Evolutionary conservation across 345 rosid species (phyloP).

Genomic region (Lumnitzera littorea): DNA sequence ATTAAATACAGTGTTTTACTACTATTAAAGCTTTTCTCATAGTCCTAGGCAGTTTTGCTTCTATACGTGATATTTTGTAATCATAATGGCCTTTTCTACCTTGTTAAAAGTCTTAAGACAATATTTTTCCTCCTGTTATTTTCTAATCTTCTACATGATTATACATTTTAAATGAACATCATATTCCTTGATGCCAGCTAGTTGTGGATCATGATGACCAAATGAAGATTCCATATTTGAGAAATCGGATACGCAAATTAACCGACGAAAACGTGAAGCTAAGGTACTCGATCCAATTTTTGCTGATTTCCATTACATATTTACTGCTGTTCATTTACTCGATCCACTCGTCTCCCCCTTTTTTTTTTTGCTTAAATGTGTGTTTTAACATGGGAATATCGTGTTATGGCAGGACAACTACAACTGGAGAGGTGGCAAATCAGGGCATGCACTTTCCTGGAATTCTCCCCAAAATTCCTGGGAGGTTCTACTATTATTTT

Average conservation of each 20-base stretch:
- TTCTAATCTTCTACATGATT: background rate
- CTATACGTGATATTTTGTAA: too few relatives aligned
- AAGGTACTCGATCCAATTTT: slow-evolving; percentile 28
- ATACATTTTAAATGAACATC: background rate
- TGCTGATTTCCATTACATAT: too few relatives aligned
- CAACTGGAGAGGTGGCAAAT: slow-evolving; percentile 43
- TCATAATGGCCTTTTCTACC: too few relatives aligned
- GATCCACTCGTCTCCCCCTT: background rate
- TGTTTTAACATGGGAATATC: background rate
- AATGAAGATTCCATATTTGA: slow-evolving; percentile 51
- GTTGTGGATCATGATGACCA: slow-evolving; percentile 57
- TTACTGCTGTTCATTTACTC: background rate
- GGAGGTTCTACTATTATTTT: slow-evolving; percentile 63
- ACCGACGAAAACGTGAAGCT: slow-evolving; percentile 27
- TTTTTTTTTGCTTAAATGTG: background rate
- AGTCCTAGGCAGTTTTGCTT: too few relatives aligned
- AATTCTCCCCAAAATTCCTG: slow-evolving; percentile 61
- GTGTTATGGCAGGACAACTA: slow-evolving; percentile 30
- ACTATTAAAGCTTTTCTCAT: too few relatives aligned
- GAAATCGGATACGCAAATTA: slow-evolving; percentile 25
- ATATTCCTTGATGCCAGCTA: slow-evolving; percentile 22
- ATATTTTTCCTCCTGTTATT: background rate
- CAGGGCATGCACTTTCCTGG: slow-evolving; percentile 48
- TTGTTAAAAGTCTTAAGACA: too few relatives aligned
- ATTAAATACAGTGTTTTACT: too few relatives aligned